These are phyloP conservation scores for Globisporangium echinulatum DNA, from an alignment of 352 stramenopile genomes.

Conservation along the genomic window DNA sequence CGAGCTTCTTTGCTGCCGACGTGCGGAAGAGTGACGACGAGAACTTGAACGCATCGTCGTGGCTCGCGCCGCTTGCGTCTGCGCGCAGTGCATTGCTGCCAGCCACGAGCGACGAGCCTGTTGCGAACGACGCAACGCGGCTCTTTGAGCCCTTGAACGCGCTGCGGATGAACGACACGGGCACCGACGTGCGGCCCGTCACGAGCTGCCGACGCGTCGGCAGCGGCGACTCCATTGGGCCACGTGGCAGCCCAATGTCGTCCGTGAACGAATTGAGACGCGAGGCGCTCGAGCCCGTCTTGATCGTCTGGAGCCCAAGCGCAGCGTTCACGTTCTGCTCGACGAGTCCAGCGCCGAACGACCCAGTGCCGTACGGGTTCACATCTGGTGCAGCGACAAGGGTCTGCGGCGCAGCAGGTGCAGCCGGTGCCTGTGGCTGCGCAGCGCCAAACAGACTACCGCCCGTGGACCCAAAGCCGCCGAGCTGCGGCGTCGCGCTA, in stretches of 20 bases:
- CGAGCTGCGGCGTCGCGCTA: conserved; percentile 12
- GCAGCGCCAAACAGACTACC: conserved; percentile 14
- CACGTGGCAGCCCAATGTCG: conserved; percentile 64
- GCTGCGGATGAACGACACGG: conserved; percentile 67
- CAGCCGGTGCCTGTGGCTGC: conserved; percentile 45
- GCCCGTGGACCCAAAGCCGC: conserved; percentile 9
- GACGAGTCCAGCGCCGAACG: conserved; percentile 46
- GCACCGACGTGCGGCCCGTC: conserved; percentile 43
- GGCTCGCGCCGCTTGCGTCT: conserved; percentile 15
- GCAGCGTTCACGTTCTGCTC: conserved; percentile 57
- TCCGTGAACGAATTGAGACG: conserved; percentile 54
- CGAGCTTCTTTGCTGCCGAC: conserved; percentile 45
- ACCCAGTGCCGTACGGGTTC: conserved; percentile 59
- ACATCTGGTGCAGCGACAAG: conserved; percentile 47
- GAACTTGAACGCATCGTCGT: conserved; percentile 59
- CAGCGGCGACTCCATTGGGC: conserved; percentile 45
- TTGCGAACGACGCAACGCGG: conserved; percentile 47
- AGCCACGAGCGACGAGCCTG: conserved; percentile 5
- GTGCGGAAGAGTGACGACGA: conserved; percentile 57
- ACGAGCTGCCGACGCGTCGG: conserved; percentile 51
- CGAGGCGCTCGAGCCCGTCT: conserved; percentile 36
- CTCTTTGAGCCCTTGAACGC: conserved; percentile 72
- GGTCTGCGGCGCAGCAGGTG: conserved; percentile 30
- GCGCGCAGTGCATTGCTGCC: conserved; percentile 13
- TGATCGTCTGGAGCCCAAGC: conserved; percentile 52